A percentile compares a stretch with the other conserved stretches of the same genome.
Conservation (phyloP, 2,329 filamentous ascomycete species). For the Coleophoma crateriformis region DNA sequence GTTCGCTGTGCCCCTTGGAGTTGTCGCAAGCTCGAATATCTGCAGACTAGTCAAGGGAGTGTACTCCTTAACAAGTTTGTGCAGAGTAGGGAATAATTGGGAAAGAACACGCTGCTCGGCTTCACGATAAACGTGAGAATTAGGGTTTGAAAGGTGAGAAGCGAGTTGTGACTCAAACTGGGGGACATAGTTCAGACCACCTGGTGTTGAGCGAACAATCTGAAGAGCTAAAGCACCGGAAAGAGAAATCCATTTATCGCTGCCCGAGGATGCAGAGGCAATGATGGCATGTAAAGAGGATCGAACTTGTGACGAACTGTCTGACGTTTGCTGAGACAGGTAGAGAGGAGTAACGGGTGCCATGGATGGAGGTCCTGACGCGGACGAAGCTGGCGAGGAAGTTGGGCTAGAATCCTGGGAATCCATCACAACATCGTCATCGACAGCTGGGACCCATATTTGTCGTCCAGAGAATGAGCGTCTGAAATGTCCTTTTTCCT, state of each 20-base stretch:
- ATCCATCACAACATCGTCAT: constrained; percentile 12
- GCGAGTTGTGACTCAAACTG: constrained; percentile 23
- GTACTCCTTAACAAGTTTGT: constrained; percentile 21
- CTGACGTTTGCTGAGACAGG: constrained; percentile 14
- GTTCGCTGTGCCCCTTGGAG: constrained; percentile 9
- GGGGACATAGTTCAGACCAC: constrained; percentile 20
- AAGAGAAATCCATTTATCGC: constrained; percentile 21
- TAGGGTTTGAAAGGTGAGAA: constrained; percentile 22
- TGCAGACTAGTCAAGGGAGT: constrained; percentile 22
- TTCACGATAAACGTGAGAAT: constrained; percentile 21
- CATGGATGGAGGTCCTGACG: constrained; percentile 18
- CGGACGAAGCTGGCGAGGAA: constrained; percentile 22
- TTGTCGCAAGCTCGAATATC: constrained; percentile 26
- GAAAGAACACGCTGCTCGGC: constrained; percentile 20
- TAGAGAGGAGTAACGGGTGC: constrained; percentile 20
- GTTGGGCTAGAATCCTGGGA: constrained; percentile 20
- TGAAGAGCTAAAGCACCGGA: constrained; percentile 23
- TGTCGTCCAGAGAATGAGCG: constrained; percentile 14
- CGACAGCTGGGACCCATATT: constrained; percentile 17
- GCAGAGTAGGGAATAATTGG: constrained; percentile 21
- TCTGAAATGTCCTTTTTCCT: constrained; percentile 18
- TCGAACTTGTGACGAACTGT: constrained; percentile 20
- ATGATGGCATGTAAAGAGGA: constrained; percentile 23
- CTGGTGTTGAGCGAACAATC: constrained; percentile 25
- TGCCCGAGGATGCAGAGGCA: constrained; percentile 14